Evolutionary conservation across 129 eudicot genomes (phyloP), one percentile per base, ranked within the genome.

Genomic region (Ambrosia trifida): DNA sequence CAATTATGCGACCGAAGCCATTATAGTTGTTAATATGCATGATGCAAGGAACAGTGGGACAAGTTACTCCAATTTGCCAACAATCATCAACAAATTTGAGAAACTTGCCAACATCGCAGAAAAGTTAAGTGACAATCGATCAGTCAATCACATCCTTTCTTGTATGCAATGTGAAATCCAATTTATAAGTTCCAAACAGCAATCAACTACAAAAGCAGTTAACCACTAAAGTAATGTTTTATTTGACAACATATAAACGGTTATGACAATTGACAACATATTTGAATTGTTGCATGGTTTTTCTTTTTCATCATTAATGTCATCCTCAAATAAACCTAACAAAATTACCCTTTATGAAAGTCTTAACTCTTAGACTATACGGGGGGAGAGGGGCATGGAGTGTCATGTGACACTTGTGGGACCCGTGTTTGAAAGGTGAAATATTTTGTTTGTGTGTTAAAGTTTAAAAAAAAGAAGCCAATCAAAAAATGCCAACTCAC

Each of bases 21-120:
- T 79, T 81, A 64, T 90, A 95, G 83, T 95, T 95, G 74, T 90
- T 90, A 35, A 95, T 95, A 70, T 97, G 97, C 99, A 95, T 95
- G 68, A 95, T 95, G n/a, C 96, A 97, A 9, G 99, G 99, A 69
- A 95, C 97, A 72, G 90, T 95, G 45, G 99, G 99, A 45, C 96
- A 86, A 18, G 87, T 90, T 67, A 95, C 90, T 53, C 99, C 99
- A 31, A 87, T 84, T 86, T 90, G 91, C 57, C 97, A 91, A 65
- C 99, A 95, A 76, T 95, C 99, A 76, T 84, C 81, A 35, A 90
- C 99, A 70, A 95, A 95, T 68, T 88, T 95, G 50, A 95, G 88
- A 80, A 95, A 95, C 43, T 82, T 79, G 80, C 90, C 97, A 3
- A 94, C 90, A 66, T 95, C 99, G 66, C 90, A 95, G 76, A 95